A percentile compares a stretch with the other conserved stretches of the same genome.
Conservation (phyloP, 208 protist genomes). For the Crithidia thermophila region DNA sequence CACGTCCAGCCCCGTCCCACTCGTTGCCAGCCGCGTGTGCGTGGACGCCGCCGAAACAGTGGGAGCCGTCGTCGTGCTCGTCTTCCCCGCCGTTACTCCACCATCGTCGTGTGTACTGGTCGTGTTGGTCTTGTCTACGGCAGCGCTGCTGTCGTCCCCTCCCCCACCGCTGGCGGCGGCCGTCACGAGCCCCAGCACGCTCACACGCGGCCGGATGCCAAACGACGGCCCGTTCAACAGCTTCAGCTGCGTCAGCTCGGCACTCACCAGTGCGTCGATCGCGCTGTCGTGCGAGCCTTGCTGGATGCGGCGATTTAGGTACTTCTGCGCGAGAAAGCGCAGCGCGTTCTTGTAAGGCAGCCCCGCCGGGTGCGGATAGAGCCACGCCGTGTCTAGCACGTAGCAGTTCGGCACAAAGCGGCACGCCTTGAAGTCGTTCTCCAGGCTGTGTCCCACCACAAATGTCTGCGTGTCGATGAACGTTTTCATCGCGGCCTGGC, state of each 20-base stretch:
- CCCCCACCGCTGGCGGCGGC: conserved; percentile 20
- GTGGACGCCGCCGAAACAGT: too few species aligned
- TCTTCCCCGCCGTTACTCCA: too few species aligned
- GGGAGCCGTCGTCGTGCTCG: too few species aligned
- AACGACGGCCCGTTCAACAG: conserved; percentile 76
- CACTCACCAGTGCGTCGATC: conserved; percentile 81
- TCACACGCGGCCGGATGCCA: conserved; percentile 63
- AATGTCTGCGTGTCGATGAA: conserved; percentile 80
- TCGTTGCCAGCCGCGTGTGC: too few species aligned
- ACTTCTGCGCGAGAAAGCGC: conserved; percentile 77
- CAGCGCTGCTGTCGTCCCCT: neutral
- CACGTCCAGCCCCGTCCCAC: conserved; percentile 20
- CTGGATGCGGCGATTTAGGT: conserved; percentile 86
- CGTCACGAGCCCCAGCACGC: conserved; percentile 59
- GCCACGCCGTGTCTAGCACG: conserved; percentile 88
- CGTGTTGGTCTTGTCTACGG: neutral
- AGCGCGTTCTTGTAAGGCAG: conserved; percentile 86
- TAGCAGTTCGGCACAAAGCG: conserved; percentile 80
- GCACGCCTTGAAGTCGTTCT: conserved; percentile 95
- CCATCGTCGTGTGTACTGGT: too few species aligned
- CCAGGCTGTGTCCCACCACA: conserved; percentile 92
- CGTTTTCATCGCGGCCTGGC: conserved; percentile 58
- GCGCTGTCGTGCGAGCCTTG: conserved; percentile 83
- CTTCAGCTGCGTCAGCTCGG: conserved; percentile 86
- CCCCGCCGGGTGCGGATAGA: conserved; percentile 90